Conservation (phyloP, 768 basidiomycete species). For the Hericium coralloides region DNA sequence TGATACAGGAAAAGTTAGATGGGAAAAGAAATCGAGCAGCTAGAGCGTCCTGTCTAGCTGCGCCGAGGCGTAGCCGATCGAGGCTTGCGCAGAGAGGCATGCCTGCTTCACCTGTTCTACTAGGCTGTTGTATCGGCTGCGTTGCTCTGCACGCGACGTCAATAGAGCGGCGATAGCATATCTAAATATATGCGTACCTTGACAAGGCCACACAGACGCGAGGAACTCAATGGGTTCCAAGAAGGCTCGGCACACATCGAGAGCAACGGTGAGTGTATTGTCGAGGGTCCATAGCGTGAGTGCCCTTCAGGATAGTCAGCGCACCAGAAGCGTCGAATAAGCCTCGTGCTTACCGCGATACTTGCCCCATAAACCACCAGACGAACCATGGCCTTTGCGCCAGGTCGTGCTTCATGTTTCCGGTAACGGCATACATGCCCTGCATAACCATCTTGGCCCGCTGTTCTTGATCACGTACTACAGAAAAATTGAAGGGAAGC, state of each 20-base stretch:
- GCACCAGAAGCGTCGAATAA: not conserved
- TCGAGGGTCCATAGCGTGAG: conserved; percentile 51
- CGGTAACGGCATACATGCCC: conserved; percentile 50
- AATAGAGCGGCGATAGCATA: not conserved
- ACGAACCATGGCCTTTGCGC: conserved; percentile 52
- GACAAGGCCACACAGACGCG: conserved; percentile 5
- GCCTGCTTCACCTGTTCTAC: not conserved
- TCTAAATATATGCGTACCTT: conserved; percentile 1
- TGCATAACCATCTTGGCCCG: conserved; percentile 46
- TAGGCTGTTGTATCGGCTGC: not conserved
- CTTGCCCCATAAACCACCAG: conserved; percentile 69
- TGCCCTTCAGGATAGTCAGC: conserved; percentile 25
- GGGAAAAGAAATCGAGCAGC: too few species aligned
- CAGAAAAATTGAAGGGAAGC: not conserved
- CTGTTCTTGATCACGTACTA: conserved; percentile 17
- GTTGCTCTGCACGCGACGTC: not conserved
- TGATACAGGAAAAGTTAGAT: too few species aligned
- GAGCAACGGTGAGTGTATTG: conserved; percentile 43
- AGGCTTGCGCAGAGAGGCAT: not conserved
- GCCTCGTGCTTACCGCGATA: conserved; percentile 33
- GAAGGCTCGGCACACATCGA: conserved; percentile 51
- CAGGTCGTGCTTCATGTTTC: conserved; percentile 33
- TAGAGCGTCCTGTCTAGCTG: too few species aligned
- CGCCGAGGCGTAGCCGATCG: not conserved
- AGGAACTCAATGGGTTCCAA: conserved; percentile 30